Evolutionary conservation across 2,329 filamentous ascomycete species (phyloP), one percentile per base, ranked within the genome.

Genomic region (Colletotrichum horii): DNA sequence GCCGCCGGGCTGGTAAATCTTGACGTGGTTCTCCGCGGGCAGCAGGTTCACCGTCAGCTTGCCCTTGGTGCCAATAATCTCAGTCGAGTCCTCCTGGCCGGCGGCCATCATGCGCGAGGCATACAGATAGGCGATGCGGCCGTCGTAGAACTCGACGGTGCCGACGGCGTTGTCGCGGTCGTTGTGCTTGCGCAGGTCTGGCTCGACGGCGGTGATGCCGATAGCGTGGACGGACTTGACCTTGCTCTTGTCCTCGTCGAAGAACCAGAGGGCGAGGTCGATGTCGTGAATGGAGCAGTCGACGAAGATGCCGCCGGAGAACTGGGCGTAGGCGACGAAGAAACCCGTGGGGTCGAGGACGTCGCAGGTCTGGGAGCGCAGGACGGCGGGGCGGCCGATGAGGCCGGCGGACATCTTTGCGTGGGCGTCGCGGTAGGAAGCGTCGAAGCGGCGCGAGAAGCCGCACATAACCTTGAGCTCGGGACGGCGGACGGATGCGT

Each of bases 281-380:
- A 94, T 94, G 79, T 94, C 93, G 85, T 94, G 93, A 80, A 94
- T 91, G 67, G 90, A 91, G 84, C 91, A 93, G 85, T 94, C 93
- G 73, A 94, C 93, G 79, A 94, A 94, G 81, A 94, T 93, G 26
- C 92, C 92, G 38, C 93, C 93, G 3, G 87, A 90, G 83, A 90
- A 92, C 78, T 91, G 86, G 15, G 93, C 91, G 83, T 94, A 94
- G 26, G 88, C 86, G 70, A 94, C 91, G 81, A 94, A 94, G 87
- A 93, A 94, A 61, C 92, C 92, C 0, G 87, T 88, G 0, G 91
- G 90, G 75, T 93, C 91, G 72, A 91, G 88, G 81, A 91, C 93
- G 83, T 94, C 92, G 83, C 91, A 93, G 1, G 92, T 94, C 82
- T 94, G 92, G 61, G 88, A 91, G 78, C 92, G 90, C 78, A 94